Evolutionary conservation across 805 yeast genomes (phyloP), one percentile per base, ranked within the genome.

Genomic region (Barnettozyma sucrosica): DNA sequence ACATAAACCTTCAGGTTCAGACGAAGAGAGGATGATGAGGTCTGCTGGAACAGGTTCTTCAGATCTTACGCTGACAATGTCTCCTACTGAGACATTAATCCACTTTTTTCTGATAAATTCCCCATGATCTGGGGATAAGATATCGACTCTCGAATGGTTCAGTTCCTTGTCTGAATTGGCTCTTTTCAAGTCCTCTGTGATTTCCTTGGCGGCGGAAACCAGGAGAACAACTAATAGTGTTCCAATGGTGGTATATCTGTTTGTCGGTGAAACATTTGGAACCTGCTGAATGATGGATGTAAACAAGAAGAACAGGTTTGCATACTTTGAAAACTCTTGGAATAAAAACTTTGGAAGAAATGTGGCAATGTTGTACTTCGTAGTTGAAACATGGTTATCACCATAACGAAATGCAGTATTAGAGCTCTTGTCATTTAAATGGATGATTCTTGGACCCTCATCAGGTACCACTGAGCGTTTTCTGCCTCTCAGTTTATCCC

Each of bases 1-100:
- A 65, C 99, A 95, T 51, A 93, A 72, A 3, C 99, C 99, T 66
- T 92, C 98, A 0, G 99, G 99, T 65, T 93, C 99, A 0, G 98
- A 92, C 0, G 97, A 89, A 21, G 93, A 81, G 30, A 93, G 63
- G 16, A 95, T 66, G 16, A 92, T 73, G 47, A 93, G 59, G 69
- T 93, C 99, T 0, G 99, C 98, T 0, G 99, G 99, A 48, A 93
- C 77, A 0, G 96, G 83, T 52, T 92, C 95, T 58, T 89, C 97
- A 38, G 88, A 86, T 48, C 75, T 77, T 5, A 95, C 89, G 50
- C 79, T 78, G 3, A 93, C 86, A 10, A 93, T 80, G 59, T 93
- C 98, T 40, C 99, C 99, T 2, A 92, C 97, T 38, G 79, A 71
- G 20, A 93, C 85, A 49, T 87, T 80, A 52, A 88, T 80, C 99